A percentile compares a stretch with the other conserved stretches of the same genome.
Conservation (phyloP, 306 rosid genomes). For the Betula pendula region DNA sequence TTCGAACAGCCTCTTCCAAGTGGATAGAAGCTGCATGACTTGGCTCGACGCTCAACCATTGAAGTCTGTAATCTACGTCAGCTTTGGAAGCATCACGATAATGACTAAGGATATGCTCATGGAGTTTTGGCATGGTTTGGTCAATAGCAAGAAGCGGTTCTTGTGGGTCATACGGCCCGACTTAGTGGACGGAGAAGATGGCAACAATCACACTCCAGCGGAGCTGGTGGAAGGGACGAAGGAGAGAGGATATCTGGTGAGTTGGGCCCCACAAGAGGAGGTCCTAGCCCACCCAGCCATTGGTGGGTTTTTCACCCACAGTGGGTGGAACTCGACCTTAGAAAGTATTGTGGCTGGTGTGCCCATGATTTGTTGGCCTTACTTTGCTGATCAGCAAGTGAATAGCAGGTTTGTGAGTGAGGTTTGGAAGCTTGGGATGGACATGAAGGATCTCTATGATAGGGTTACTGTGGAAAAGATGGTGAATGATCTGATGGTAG, state of each 20-base stretch:
- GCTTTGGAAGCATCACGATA: conserved; percentile 42
- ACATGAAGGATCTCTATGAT: conserved; percentile 39
- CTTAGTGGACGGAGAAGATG: background rate
- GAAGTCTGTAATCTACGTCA: conserved; percentile 41
- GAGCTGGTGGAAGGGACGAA: conserved; percentile 20
- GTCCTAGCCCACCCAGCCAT: conserved; percentile 35
- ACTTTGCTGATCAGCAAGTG: conserved; percentile 25
- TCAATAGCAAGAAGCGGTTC: conserved; percentile 34
- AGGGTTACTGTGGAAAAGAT: conserved; percentile 17
- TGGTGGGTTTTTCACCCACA: conserved; percentile 37
- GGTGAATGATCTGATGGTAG: conserved; percentile 34
- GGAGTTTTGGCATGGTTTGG: conserved; percentile 55
- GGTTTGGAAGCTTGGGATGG: conserved; percentile 41
- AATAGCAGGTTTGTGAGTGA: conserved; percentile 33
- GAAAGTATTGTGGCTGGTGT: background rate
- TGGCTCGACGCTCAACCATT: conserved; percentile 49
- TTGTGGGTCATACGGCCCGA: conserved; percentile 42
- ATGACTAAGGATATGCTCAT: background rate
- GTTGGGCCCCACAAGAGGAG: conserved; percentile 44
- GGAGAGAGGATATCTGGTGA: conserved; percentile 30
- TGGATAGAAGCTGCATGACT: conserved; percentile 33
- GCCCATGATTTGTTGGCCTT: conserved; percentile 36
- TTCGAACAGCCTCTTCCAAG: conserved; percentile 19
- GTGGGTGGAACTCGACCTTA: conserved; percentile 12
- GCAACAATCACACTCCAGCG: background rate